Conservation (phyloP, 2,329 filamentous ascomycete species). For the Gnomoniopsis sp. region DNA sequence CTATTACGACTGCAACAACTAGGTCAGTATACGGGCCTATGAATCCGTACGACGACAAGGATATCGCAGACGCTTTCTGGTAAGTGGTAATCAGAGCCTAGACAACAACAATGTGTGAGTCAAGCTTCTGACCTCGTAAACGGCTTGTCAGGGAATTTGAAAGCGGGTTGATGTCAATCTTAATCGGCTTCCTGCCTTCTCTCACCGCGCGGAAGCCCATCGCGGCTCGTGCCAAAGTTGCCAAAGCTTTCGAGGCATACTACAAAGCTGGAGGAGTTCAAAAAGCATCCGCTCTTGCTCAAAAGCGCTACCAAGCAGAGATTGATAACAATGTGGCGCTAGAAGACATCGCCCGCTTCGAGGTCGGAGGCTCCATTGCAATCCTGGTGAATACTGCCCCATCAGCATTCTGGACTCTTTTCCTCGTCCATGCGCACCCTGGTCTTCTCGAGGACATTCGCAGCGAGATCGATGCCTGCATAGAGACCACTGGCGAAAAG, state of each 20-base stretch:
- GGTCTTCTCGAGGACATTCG: not conserved
- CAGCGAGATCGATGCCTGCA: constrained; percentile 7
- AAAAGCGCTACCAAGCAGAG: constrained; percentile 32
- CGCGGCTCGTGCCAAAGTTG: constrained; percentile 30
- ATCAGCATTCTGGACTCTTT: constrained; percentile 37
- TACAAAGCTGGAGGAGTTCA: constrained; percentile 34
- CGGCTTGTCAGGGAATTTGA: constrained; percentile 22
- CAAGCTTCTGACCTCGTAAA: too few relatives aligned
- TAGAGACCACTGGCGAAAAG: not conserved
- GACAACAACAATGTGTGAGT: too few relatives aligned
- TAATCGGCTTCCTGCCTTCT: constrained; percentile 25
- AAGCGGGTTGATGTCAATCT: constrained; percentile 21
- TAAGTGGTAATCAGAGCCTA: too few relatives aligned
- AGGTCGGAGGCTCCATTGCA: constrained; percentile 37
- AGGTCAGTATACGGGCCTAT: constrained; percentile 37
- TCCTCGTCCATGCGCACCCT: constrained; percentile 27
- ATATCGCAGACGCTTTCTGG: constrained; percentile 33
- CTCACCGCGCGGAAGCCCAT: constrained; percentile 31
- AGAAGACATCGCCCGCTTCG: constrained; percentile 36
- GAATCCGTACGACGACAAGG: constrained; percentile 35
- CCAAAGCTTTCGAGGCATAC: constrained; percentile 35
- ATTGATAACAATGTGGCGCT: constrained; percentile 27
- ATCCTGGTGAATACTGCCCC: constrained; percentile 38
- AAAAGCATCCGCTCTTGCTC: constrained; percentile 34
- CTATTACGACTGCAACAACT: constrained; percentile 34